Conservation (phyloP, 352 stramenopile genomes). For the Phytophthora capsici region DNA sequence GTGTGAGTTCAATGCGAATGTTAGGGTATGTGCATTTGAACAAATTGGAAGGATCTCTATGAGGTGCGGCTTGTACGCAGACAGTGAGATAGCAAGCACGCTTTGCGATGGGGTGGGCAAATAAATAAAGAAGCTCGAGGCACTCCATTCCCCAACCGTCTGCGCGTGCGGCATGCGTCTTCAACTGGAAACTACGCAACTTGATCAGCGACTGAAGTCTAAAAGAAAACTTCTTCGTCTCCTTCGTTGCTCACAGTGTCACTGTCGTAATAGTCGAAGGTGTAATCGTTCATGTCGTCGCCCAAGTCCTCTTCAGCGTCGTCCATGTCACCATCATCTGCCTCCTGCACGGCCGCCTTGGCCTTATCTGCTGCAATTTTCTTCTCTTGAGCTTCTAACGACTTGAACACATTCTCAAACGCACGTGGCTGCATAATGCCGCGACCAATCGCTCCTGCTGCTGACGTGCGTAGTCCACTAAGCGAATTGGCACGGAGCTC, state of each 20-base stretch:
- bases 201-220: conserved; percentile 14
- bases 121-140: conserved; percentile 39
- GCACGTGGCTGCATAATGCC: conserved; percentile 71
- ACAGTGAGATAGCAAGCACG: conserved; percentile 19
- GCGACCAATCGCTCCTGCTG: conserved; percentile 22
- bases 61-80: conserved; percentile 13
- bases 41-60: conserved; percentile 28
- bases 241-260: conserved; percentile 71
- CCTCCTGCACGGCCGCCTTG: conserved; percentile 49
- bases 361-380: conserved; percentile 52
- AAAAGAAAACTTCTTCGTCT: conserved; percentile 83
- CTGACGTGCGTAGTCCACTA: conserved; percentile 42
- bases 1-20: conserved; percentile 13
- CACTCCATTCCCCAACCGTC: conserved; percentile 30
- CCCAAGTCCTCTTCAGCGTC: conserved; percentile 75
- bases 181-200: conserved; percentile 8
- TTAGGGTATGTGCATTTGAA: conserved; percentile 22
- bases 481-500: conserved; percentile 68
- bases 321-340: conserved; percentile 61
- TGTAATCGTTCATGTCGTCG: conserved; percentile 86
- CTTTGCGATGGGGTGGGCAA: conserved; percentile 34
- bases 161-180: conserved; percentile 28
- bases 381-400: conserved; percentile 70
- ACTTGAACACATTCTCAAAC: conserved; percentile 78
- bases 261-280: conserved; percentile 83